Conservation (phyloP, 768 basidiomycete genomes). For the Auriscalpium microsporum region DNA sequence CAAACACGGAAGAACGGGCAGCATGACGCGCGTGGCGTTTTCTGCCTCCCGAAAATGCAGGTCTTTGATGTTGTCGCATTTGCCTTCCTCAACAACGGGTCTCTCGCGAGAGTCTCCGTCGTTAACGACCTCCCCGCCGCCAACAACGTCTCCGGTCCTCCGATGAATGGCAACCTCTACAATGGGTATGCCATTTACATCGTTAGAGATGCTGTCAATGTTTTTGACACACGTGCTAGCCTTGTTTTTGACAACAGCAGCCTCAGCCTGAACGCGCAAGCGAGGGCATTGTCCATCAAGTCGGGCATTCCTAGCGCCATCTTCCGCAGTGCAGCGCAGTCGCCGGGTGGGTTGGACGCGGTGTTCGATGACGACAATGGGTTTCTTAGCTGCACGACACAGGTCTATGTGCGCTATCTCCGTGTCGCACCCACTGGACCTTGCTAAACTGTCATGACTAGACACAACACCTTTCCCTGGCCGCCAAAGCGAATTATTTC, state of each 20-base stretch:
- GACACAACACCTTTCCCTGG: constrained; percentile 52
- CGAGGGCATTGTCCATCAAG: constrained; percentile 39
- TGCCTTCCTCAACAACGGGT: constrained; percentile 35
- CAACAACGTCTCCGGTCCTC: constrained; percentile 46
- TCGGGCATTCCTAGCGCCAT: constrained; percentile 56
- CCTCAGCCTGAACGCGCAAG: constrained; percentile 37
- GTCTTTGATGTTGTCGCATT: constrained; percentile 35
- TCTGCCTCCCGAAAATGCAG: constrained; percentile 47
- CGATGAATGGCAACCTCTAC: constrained; percentile 39
- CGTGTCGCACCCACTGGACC: not conserved
- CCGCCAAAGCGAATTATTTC: constrained; percentile 56
- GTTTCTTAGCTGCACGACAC: constrained; percentile 43
- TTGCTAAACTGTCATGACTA: constrained; percentile 16
- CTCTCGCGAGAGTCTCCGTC: constrained; percentile 30
- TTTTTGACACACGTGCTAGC: not conserved
- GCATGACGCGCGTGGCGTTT: constrained; percentile 40
- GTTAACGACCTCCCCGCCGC: constrained; percentile 22
- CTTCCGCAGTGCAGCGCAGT: constrained; percentile 40
- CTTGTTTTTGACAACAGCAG: constrained; percentile 8
- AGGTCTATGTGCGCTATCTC: constrained; percentile 39
- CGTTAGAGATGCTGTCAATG: not conserved
- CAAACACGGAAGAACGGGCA: constrained; percentile 23
- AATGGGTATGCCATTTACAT: constrained; percentile 41
- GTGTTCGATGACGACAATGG: constrained; percentile 42
- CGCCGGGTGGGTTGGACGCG: constrained; percentile 31